Percentiles rank a stretch among this genome's conserved stretches.
Conservation (phyloP, 306 rosid genomes). For the Cajanus cajan region DNA sequence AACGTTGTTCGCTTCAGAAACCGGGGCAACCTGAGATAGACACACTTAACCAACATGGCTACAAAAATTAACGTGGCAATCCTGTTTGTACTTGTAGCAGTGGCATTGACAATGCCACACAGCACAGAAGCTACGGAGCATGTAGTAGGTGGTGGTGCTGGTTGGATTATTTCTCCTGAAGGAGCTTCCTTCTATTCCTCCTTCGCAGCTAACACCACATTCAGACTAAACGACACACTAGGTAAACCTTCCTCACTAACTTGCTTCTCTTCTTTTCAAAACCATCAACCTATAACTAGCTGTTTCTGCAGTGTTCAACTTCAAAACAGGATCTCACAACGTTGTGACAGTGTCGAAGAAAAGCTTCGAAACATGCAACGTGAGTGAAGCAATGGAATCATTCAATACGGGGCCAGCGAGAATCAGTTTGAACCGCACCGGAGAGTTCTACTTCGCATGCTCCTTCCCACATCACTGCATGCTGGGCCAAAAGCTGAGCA, state of each 20-base stretch:
- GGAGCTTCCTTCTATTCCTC: not conserved
- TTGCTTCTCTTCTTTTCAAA: not conserved
- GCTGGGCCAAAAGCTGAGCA: conserved; percentile 6
- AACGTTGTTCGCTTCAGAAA: no score
- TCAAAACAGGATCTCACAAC: conserved; percentile 1
- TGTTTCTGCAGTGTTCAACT: conserved; percentile 1
- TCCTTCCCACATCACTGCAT: not conserved
- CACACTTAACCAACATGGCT: not conserved
- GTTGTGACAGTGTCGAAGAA: conserved; percentile 1
- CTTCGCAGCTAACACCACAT: not conserved
- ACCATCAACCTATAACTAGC: not conserved
- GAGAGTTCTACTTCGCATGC: not conserved
- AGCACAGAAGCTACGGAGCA: conserved; percentile 5
- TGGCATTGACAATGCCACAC: not conserved
- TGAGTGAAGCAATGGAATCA: not conserved
- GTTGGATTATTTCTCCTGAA: not conserved
- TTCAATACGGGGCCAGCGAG: not conserved
- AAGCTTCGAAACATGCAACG: not conserved
- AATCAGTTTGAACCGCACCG: not conserved
- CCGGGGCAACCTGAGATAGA: not conserved
- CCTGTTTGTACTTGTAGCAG: not conserved
- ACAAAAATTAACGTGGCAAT: not conserved
- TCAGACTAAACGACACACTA: not conserved
- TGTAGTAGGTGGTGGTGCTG: not conserved
- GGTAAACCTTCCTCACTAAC: not conserved